Evolutionary conservation across 1,139 yeast species (phyloP).

Genomic region (Candida dubliniensis): DNA sequence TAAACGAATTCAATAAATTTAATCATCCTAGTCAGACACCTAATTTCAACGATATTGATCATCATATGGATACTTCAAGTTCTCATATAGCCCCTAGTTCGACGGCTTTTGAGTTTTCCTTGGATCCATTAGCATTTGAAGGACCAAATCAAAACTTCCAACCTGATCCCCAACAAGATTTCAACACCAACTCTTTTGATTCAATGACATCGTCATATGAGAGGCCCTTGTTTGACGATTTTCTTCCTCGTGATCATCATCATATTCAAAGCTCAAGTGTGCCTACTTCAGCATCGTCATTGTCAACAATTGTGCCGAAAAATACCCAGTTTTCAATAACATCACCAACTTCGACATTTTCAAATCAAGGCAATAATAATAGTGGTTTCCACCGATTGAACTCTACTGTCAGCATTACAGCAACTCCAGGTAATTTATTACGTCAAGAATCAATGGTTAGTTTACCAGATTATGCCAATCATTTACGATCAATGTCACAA

Average conservation of each 20-base stretch:
- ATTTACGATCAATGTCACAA: constrained; percentile 6
- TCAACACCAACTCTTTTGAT: constrained; percentile 7
- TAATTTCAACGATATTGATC: constrained; percentile 3
- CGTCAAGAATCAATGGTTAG: constrained; percentile 28
- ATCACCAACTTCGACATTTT: neutral
- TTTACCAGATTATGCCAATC: constrained; percentile 22
- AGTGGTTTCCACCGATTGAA: constrained; percentile 1
- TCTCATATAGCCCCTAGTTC: neutral
- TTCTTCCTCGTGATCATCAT: constrained; percentile 6
- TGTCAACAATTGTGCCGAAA: constrained; percentile 12
- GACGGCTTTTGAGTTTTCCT: constrained; percentile 25
- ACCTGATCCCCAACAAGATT: neutral
- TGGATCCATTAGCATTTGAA: constrained; percentile 37
- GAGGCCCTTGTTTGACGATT: constrained; percentile 16
- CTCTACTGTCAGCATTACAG: constrained; percentile 9
- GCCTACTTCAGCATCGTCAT: constrained; percentile 10
- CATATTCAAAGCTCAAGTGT: constrained; percentile 5
- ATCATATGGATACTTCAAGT: constrained; percentile 1
- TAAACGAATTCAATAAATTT: constrained; percentile 11
- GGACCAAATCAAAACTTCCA: constrained; percentile 28
- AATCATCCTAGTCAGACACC: constrained; percentile 4
- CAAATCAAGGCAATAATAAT: neutral
- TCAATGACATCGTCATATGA: constrained; percentile 14
- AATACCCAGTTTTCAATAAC: constrained; percentile 9
- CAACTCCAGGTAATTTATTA: constrained; percentile 18